These are phyloP conservation scores for Chimonanthus praecox DNA, from an alignment of 164 flowering plant genomes.

Conservation along the genomic window DNA sequence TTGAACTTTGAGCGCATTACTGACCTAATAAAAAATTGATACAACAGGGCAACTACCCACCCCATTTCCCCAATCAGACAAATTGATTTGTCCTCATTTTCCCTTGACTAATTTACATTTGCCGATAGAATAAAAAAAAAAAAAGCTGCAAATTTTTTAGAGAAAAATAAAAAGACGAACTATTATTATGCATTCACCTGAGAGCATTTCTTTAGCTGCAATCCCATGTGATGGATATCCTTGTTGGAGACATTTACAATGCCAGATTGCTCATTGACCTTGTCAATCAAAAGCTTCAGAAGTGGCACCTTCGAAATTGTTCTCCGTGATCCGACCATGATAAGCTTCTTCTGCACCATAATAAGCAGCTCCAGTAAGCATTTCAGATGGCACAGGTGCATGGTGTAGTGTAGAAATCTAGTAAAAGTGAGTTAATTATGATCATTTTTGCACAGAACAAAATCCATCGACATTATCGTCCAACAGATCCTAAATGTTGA, in stretches of 20 bases:
- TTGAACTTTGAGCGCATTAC: neutral
- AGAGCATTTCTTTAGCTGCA: constrained; percentile 53
- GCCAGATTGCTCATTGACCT: constrained; percentile 74
- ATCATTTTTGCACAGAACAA: too few relatives aligned
- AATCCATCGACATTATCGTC: too few relatives aligned
- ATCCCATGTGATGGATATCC: constrained; percentile 37
- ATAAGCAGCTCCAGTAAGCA: neutral
- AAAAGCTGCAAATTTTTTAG: neutral
- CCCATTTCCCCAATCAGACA: neutral
- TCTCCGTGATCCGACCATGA: constrained; percentile 86
- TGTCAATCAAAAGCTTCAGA: constrained; percentile 79
- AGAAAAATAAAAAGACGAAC: neutral
- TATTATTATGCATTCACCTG: constrained; percentile 17
- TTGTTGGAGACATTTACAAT: constrained; percentile 38
- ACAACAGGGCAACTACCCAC: neutral
- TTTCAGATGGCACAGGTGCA: neutral
- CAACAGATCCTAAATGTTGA: too few relatives aligned
- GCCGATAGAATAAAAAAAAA: neutral
- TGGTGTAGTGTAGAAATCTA: too few relatives aligned
- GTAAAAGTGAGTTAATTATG: too few relatives aligned
- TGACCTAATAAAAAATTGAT: neutral
- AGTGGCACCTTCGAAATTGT: constrained; percentile 86
- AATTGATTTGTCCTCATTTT: neutral
- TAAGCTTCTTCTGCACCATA: constrained; percentile 74
- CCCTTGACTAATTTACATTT: neutral